These are phyloP conservation scores for Glarea lozoyensis DNA, from an alignment of 495 filamentous ascomycete genomes.

Conservation along the genomic window DNA sequence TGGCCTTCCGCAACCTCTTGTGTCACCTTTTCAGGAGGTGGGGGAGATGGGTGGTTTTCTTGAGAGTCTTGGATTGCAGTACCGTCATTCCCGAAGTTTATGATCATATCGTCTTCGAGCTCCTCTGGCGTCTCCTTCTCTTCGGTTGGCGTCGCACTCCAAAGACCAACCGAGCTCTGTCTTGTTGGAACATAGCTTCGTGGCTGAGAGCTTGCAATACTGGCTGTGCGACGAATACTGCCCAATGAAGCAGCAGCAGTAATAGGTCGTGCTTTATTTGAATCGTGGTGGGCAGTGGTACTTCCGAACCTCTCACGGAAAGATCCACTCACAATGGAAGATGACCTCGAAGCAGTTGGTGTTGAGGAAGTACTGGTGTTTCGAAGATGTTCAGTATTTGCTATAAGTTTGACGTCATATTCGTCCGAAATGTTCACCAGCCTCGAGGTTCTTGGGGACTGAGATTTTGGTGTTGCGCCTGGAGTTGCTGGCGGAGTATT, in stretches of 20 bases:
- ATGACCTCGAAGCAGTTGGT: slow-evolving; percentile 16
- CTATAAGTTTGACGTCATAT: slow-evolving; percentile 69
- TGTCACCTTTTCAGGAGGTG: neutral
- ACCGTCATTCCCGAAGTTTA: slow-evolving; percentile 31
- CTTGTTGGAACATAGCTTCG: slow-evolving; percentile 11
- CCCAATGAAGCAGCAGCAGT: slow-evolving; percentile 14
- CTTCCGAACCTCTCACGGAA: slow-evolving; percentile 13
- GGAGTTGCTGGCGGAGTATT: slow-evolving; percentile 22
- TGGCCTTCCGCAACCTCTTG: neutral
- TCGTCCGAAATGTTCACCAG: slow-evolving; percentile 37
- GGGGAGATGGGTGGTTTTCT: slow-evolving; percentile 6
- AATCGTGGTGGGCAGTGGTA: slow-evolving; percentile 21
- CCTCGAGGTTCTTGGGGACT: slow-evolving; percentile 28
- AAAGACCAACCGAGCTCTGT: slow-evolving; percentile 23
- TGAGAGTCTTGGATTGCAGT: neutral
- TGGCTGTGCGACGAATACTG: slow-evolving; percentile 19
- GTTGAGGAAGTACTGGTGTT: slow-evolving; percentile 30
- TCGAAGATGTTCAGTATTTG: slow-evolving; percentile 74
- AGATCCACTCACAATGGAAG: slow-evolving; percentile 12
- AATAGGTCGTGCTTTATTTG: slow-evolving; percentile 15
- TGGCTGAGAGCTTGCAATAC: slow-evolving; percentile 12
- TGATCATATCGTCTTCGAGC: slow-evolving; percentile 33
- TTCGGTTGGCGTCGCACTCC: slow-evolving; percentile 24
- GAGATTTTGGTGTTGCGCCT: slow-evolving; percentile 18
- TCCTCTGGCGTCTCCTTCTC: slow-evolving; percentile 26